A percentile compares a stretch with the other conserved stretches of the same genome.
These are phyloP conservation scores for Tolypocladium capitatum DNA, from an alignment of 2,329 filamentous ascomycete species.

Conservation along the genomic window DNA sequence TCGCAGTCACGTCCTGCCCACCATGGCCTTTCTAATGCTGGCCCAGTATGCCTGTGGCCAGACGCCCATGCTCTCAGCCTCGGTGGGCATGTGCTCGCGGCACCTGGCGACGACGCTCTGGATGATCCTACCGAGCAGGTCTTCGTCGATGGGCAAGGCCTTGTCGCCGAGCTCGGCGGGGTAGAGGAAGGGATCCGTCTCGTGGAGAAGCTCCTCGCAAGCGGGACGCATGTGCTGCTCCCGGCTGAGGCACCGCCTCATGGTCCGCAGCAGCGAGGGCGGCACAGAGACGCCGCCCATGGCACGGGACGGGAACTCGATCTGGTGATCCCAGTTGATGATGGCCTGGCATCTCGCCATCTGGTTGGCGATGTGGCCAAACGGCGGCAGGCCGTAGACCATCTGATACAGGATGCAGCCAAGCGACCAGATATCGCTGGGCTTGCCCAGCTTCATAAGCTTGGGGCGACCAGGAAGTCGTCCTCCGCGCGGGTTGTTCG, in stretches of 20 bases:
- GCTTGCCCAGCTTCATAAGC: slow-evolving; percentile 90
- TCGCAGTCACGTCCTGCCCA: slow-evolving; percentile 13
- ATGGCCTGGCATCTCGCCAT: slow-evolving; percentile 80
- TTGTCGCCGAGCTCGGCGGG: slow-evolving; percentile 42
- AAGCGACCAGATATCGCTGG: slow-evolving; percentile 89
- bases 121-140: slow-evolving; percentile 47
- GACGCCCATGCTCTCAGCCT: slow-evolving; percentile 38
- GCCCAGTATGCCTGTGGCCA: slow-evolving; percentile 52
- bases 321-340: slow-evolving; percentile 61
- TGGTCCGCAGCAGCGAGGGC: slow-evolving; percentile 42
- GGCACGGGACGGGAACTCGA: slow-evolving; percentile 58
- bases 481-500: slow-evolving; percentile 49
- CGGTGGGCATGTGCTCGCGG: slow-evolving; percentile 43
- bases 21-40: slow-evolving; percentile 40
- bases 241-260: slow-evolving; percentile 49
- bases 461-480: slow-evolving; percentile 39
- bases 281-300: slow-evolving; percentile 53
- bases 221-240: slow-evolving; percentile 51
- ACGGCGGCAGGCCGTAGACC: slow-evolving; percentile 93
- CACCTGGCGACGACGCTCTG: slow-evolving; percentile 49
- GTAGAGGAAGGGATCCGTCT: slow-evolving; percentile 50
- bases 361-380: slow-evolving; percentile 79
- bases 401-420: slow-evolving; percentile 97
- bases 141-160: slow-evolving; percentile 47
- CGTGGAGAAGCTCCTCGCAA: slow-evolving; percentile 46